phyloP scores from a whole-genome alignment of 176 grass and related monocot genomes.

The Raddia distichophylla region DNA sequence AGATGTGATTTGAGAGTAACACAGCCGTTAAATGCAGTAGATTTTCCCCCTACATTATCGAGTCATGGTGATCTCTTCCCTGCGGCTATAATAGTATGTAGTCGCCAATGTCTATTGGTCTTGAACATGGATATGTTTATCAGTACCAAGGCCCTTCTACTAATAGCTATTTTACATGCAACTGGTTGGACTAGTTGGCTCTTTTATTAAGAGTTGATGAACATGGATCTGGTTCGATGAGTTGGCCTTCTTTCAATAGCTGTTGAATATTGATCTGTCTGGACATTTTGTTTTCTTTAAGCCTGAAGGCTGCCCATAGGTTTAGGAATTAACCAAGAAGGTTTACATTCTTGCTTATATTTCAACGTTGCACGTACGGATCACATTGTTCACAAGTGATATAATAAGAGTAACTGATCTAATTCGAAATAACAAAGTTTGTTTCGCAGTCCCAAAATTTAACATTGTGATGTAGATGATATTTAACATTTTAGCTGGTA shows the following conservation, averaged over 20 bases:
- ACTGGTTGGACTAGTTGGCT: too few relatives aligned
- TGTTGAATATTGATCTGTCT: background rate
- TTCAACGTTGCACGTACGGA: background rate
- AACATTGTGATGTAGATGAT: background rate
- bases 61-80: too few relatives aligned
- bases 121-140: background rate
- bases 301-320: background rate
- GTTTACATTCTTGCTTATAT: too few relatives aligned
- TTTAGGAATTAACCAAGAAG: background rate
- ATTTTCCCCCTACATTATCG: background rate
- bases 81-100: background rate
- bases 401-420: too few relatives aligned
- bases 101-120: too few relatives aligned
- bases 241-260: too few relatives aligned
- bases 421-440: background rate
- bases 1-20: too few relatives aligned
- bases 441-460: background rate
- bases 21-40: too few relatives aligned
- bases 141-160: background rate
- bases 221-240: too few relatives aligned
- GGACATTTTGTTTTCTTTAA: background rate
- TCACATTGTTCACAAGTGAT: too few relatives aligned
- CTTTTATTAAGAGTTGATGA: too few relatives aligned
- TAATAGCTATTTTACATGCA: too few relatives aligned
- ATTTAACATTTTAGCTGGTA: background rate